These are phyloP conservation scores for Globisporangium lucens DNA, from an alignment of 352 stramenopile species.

Conservation along the genomic window DNA sequence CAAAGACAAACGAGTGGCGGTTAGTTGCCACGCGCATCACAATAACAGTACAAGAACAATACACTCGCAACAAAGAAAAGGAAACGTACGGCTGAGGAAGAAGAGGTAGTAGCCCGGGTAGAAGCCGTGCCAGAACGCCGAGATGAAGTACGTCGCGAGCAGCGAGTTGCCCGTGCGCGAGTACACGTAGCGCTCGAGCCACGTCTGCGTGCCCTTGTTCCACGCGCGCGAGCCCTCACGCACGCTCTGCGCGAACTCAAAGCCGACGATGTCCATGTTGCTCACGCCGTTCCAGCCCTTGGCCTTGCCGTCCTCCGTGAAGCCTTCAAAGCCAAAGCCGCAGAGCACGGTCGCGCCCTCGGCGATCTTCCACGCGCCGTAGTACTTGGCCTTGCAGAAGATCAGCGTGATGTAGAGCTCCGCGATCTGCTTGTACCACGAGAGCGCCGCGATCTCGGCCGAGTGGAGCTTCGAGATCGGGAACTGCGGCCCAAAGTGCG, in stretches of 20 bases:
- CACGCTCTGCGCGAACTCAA: slow-evolving; percentile 93
- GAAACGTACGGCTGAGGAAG: slow-evolving; percentile 79
- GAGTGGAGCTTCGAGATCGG: slow-evolving; percentile 51
- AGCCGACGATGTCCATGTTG: slow-evolving; percentile 96
- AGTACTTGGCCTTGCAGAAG: slow-evolving; percentile 94
- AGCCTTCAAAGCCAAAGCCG: slow-evolving; percentile 93
- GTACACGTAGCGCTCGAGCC: slow-evolving; percentile 95
- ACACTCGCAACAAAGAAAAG: neutral
- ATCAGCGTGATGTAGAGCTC: slow-evolving; percentile 90
- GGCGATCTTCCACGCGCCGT: slow-evolving; percentile 93
- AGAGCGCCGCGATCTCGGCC: slow-evolving; percentile 39
- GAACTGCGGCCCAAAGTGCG: slow-evolving; percentile 44
- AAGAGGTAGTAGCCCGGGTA: slow-evolving; percentile 97
- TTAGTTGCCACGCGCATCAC: neutral
- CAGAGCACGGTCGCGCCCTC: slow-evolving; percentile 81
- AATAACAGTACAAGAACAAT: neutral
- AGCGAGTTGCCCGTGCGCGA: slow-evolving; percentile 90
- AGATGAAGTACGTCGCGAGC: slow-evolving; percentile 90
- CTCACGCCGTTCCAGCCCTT: slow-evolving; percentile 93
- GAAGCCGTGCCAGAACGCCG: slow-evolving; percentile 96
- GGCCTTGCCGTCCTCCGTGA: slow-evolving; percentile 79
- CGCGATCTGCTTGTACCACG: slow-evolving; percentile 58
- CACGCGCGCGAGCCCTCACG: slow-evolving; percentile 87
- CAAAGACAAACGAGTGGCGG: neutral
- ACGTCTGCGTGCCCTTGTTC: slow-evolving; percentile 97